phyloP scores from a whole-genome alignment of 2,329 filamentous ascomycete genomes.

The Pseudogymnoascus sp. region DNA sequence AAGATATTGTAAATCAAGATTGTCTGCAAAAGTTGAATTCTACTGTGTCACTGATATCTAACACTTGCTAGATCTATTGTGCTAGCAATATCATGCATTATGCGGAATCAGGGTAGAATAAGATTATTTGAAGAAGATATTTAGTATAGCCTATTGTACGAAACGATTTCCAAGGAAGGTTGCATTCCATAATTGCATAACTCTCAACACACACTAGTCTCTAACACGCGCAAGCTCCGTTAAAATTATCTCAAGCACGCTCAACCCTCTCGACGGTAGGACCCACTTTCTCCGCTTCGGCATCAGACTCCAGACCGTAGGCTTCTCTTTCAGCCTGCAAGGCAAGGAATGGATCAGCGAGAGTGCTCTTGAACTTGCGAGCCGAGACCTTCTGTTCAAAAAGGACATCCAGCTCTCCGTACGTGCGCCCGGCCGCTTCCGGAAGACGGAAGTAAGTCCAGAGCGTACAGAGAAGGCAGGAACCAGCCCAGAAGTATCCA shows the following conservation, averaged over 20 bases:
- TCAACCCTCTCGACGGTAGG: background rate
- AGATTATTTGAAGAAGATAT: background rate
- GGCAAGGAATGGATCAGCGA: slow-evolving; percentile 52
- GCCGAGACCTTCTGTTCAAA: slow-evolving; percentile 60
- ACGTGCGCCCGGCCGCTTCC: slow-evolving; percentile 71
- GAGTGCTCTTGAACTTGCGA: slow-evolving; percentile 41
- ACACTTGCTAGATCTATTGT: background rate
- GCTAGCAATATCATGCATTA: background rate
- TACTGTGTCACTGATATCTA: background rate
- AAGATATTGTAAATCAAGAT: background rate
- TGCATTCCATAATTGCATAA: background rate
- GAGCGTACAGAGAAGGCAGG: slow-evolving; percentile 31
- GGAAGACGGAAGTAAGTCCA: slow-evolving; percentile 35
- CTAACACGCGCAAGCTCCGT: background rate
- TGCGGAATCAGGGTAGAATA: background rate
- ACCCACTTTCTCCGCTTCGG: background rate
- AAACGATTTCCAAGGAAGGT: background rate
- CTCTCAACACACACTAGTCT: background rate
- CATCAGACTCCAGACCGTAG: background rate
- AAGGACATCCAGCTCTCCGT: slow-evolving; percentile 75
- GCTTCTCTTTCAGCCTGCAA: background rate
- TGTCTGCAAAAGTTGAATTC: background rate
- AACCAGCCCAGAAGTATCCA: slow-evolving; percentile 35
- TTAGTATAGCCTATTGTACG: background rate
- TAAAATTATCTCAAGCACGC: slow-evolving; percentile 4